Evolutionary conservation across 2,329 filamentous ascomycete species (phyloP).

Genomic region (Raffaelea arxii): DNA sequence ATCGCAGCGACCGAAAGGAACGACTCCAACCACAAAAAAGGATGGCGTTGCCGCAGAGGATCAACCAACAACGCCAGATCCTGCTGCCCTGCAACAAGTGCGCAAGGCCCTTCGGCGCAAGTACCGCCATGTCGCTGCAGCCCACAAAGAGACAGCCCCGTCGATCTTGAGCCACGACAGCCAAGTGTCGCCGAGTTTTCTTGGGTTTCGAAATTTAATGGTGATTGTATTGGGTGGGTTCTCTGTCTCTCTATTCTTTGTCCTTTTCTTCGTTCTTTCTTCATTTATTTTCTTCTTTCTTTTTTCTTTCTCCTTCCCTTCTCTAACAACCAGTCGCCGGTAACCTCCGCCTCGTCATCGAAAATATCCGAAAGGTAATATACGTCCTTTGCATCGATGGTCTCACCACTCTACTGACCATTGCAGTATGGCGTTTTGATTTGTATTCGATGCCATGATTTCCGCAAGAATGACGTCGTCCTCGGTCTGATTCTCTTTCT

Average conservation of each 20-base stretch:
- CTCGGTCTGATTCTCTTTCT: slow-evolving; percentile 73
- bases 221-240: slow-evolving; percentile 78
- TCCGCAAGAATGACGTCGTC: slow-evolving; percentile 65
- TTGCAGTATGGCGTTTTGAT: slow-evolving; percentile 84
- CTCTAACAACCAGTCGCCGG: slow-evolving; percentile 57
- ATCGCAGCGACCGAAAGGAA: neutral
- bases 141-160: slow-evolving; percentile 61
- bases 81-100: slow-evolving; percentile 16
- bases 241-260: too few species aligned
- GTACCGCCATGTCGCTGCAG: slow-evolving; percentile 85
- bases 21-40: neutral
- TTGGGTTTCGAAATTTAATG: slow-evolving; percentile 94
- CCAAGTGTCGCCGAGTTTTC: slow-evolving; percentile 64
- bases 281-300: slow-evolving; percentile 3
- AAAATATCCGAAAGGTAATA: slow-evolving; percentile 83
- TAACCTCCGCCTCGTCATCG: slow-evolving; percentile 88
- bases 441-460: slow-evolving; percentile 83
- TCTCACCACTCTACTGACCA: slow-evolving; percentile 9
- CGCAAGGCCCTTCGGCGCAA: slow-evolving; percentile 44
- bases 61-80: slow-evolving; percentile 10
- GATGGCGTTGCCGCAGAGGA: neutral
- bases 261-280: neutral
- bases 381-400: slow-evolving; percentile 6
- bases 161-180: slow-evolving; percentile 85
- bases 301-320: neutral